Conservation (phyloP, 2,329 filamentous ascomycete species). For the Aspergillus pseudonomiae region DNA sequence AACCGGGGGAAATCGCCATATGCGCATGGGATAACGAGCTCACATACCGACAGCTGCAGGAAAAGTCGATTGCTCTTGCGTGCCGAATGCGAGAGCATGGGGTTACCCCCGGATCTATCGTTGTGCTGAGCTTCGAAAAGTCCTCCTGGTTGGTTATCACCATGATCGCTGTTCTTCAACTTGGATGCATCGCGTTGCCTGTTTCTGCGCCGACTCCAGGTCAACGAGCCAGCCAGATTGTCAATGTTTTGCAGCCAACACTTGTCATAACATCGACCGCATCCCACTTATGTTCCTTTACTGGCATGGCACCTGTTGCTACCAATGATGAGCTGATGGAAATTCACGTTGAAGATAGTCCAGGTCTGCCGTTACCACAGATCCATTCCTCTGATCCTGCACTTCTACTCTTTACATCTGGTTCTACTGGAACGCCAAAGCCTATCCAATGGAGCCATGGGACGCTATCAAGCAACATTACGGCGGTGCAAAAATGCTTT, state of each 20-base stretch:
- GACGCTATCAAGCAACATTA: neutral
- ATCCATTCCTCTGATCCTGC: neutral
- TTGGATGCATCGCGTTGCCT: neutral
- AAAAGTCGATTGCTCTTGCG: slow-evolving; percentile 28
- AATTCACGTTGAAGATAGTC: neutral
- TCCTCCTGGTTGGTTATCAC: slow-evolving; percentile 11
- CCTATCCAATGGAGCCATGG: neutral
- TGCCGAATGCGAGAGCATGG: slow-evolving; percentile 30
- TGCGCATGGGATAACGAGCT: slow-evolving; percentile 17
- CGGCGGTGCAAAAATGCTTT: neutral
- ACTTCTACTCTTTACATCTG: neutral
- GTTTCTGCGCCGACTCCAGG: neutral
- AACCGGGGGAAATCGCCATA: slow-evolving; percentile 9
- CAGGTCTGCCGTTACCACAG: neutral
- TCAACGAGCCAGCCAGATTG: neutral
- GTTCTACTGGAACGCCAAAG: neutral
- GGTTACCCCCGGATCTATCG: slow-evolving; percentile 15
- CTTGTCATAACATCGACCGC: neutral
- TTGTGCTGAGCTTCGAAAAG: slow-evolving; percentile 16
- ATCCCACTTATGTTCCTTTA: neutral
- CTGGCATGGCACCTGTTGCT: neutral
- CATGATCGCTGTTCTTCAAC: slow-evolving; percentile 10
- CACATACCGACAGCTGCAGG: slow-evolving; percentile 14
- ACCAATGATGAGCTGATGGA: neutral
- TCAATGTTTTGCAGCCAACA: neutral